Percentiles rank a stretch among this genome's conserved stretches.
Conservation (phyloP, 2,329 filamentous ascomycete species). For the Geoglossum cookeanum region DNA sequence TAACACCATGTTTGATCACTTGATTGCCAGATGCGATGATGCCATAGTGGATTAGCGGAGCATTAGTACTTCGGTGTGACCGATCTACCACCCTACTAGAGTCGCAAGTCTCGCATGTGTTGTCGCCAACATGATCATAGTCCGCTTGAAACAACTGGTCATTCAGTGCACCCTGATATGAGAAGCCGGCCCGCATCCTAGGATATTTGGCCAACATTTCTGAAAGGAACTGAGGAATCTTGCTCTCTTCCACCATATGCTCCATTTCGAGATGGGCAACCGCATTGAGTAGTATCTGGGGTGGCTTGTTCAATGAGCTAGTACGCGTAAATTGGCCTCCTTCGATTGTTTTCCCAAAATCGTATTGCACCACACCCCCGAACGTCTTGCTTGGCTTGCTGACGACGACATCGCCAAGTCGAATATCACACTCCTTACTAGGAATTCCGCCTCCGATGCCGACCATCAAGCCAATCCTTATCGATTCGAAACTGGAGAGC, state of each 20-base stretch:
- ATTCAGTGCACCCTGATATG: background rate
- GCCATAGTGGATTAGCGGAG: background rate
- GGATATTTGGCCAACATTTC: background rate
- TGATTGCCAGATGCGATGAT: conserved; percentile 14
- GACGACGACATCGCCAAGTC: conserved; percentile 4
- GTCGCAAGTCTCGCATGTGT: background rate
- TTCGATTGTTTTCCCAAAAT: background rate
- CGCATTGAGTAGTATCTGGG: conserved; percentile 5
- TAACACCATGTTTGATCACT: background rate
- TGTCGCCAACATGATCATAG: conserved; percentile 2
- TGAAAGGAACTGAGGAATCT: background rate
- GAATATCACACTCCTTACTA: conserved; percentile 1
- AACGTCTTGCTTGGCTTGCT: background rate
- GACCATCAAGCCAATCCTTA: conserved; percentile 7
- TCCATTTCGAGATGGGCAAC: conserved; percentile 5
- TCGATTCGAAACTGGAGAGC: conserved; percentile 4
- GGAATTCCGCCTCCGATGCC: conserved; percentile 9
- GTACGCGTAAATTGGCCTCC: background rate
- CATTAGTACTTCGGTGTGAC: background rate
- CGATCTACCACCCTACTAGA: background rate
- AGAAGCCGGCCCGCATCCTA: background rate
- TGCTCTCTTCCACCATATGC: background rate
- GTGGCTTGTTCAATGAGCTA: conserved; percentile 8
- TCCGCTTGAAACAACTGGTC: conserved; percentile 3
- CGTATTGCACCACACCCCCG: background rate